Percentiles rank a stretch among this genome's conserved stretches.
Conservation (phyloP, 306 rosid genomes). For the Senna siamea region DNA sequence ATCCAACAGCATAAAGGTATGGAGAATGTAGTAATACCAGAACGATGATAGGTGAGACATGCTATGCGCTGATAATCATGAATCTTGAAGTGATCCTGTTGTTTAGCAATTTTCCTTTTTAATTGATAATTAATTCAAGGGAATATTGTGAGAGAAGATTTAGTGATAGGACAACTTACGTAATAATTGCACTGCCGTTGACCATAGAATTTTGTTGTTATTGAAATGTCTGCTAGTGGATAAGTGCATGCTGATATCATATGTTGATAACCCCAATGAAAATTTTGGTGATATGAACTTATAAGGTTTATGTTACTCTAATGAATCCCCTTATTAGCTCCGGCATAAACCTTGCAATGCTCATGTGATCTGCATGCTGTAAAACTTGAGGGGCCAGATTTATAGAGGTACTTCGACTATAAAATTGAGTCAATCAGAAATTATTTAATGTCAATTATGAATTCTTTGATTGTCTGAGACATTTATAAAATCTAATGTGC, state of each 20-base stretch:
- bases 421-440: not conserved
- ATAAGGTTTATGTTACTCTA: not conserved
- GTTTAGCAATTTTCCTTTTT: slow-evolving; percentile 26
- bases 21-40: slow-evolving; percentile 12
- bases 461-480: not conserved
- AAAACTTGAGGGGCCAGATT: not conserved
- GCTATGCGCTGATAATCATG: slow-evolving; percentile 13
- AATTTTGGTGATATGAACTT: not conserved
- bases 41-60: slow-evolving; percentile 32
- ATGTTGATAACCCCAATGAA: not conserved
- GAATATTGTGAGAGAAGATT: slow-evolving; percentile 6
- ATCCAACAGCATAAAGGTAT: slow-evolving; percentile 80
- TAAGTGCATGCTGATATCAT: not conserved
- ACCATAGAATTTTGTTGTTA: not conserved
- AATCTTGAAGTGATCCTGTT: slow-evolving; percentile 22
- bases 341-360: not conserved
- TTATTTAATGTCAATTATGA: not conserved
- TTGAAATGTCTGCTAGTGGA: not conserved
- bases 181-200: not conserved
- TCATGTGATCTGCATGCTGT: not conserved
- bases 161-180: not conserved
- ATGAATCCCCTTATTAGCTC: not conserved
- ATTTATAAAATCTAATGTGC: not conserved
- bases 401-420: not conserved
- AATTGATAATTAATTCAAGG: slow-evolving; percentile 15